These are phyloP conservation scores for Acacia confusa DNA, from an alignment of 306 rosid species.

Conservation along the genomic window DNA sequence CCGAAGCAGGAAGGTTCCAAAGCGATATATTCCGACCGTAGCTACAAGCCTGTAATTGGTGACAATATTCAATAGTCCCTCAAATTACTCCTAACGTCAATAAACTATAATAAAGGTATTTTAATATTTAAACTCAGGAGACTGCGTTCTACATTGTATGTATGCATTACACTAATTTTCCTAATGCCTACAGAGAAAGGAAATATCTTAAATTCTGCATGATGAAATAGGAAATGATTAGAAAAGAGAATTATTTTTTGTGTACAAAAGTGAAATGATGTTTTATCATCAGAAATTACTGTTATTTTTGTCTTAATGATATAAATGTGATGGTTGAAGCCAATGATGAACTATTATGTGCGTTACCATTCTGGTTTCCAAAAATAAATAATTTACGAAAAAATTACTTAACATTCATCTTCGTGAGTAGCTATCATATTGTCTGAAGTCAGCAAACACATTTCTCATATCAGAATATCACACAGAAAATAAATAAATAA, in stretches of 20 bases:
- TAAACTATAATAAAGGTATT: slow-evolving; percentile 21
- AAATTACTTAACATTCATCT: not conserved
- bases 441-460: not conserved
- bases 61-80: slow-evolving; percentile 17
- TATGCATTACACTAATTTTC: slow-evolving; percentile 12
- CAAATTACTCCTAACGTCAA: slow-evolving; percentile 16
- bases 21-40: slow-evolving; percentile 76
- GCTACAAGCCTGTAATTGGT: slow-evolving; percentile 69
- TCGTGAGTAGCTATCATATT: not conserved
- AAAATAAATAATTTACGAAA: not conserved
- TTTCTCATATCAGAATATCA: not conserved
- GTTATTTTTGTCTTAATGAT: not conserved
- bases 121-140: not conserved
- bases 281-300: not conserved
- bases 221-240: slow-evolving; percentile 3
- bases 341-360: slow-evolving; percentile 2
- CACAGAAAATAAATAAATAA: not conserved
- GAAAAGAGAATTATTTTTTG: not conserved
- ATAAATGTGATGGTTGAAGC: not conserved
- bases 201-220: not conserved
- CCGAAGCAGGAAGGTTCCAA: slow-evolving; percentile 94
- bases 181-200: slow-evolving; percentile 1
- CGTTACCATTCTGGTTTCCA: not conserved
- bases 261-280: slow-evolving; percentile 1
- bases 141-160: not conserved